These are phyloP conservation scores for Cystofilobasidium capitatum DNA, from an alignment of 768 basidiomycete genomes.

Conservation along the genomic window DNA sequence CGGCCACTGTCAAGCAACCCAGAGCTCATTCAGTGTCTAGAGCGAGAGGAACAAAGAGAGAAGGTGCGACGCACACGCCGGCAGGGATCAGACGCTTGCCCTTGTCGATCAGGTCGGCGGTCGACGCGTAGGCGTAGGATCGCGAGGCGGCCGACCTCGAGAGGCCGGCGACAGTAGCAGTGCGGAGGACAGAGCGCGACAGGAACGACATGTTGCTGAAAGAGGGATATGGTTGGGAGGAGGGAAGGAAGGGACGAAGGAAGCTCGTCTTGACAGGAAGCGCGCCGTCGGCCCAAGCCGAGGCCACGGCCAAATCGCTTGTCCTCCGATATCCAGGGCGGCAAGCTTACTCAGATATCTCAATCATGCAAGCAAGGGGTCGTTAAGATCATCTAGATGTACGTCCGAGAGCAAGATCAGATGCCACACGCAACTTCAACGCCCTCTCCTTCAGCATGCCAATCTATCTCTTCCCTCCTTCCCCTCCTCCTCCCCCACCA, in stretches of 20 bases:
- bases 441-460: too few relatives aligned
- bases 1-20: slow-evolving; percentile 9
- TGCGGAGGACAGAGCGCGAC: neutral
- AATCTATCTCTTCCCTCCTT: too few relatives aligned
- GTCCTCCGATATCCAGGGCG: too few relatives aligned
- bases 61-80: neutral
- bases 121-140: neutral
- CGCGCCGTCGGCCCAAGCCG: too few relatives aligned
- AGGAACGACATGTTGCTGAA: neutral
- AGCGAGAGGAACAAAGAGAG: neutral
- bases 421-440: too few relatives aligned
- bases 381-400: too few relatives aligned
- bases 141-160: neutral
- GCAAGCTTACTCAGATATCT: too few relatives aligned
- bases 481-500: too few relatives aligned
- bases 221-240: neutral
- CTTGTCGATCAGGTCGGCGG: neutral
- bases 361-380: too few relatives aligned
- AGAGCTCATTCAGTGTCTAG: neutral
- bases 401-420: too few relatives aligned
- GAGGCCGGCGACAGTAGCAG: neutral
- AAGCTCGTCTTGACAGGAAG: neutral
- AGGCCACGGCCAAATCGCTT: too few relatives aligned
- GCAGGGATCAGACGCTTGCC: neutral
- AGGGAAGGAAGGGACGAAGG: neutral